Evolutionary conservation across 805 yeast genomes (phyloP).

Genomic region (Ogataea angusta): DNA sequence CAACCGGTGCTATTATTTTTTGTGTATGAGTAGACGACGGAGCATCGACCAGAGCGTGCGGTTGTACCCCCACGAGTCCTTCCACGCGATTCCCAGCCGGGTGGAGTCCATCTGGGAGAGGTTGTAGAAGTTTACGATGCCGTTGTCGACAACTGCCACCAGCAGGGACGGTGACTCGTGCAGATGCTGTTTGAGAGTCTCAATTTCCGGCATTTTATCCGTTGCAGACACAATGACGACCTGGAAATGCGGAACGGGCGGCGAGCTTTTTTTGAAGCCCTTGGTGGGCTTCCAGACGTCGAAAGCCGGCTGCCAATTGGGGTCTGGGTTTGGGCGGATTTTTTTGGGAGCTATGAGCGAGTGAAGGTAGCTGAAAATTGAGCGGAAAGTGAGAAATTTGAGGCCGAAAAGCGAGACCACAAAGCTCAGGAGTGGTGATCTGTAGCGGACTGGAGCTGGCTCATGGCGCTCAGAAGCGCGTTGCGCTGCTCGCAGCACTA

Average conservation of each 20-base stretch:
- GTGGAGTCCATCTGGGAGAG: conserved; percentile 47
- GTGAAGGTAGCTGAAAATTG: conserved; percentile 3
- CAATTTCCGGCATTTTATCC: conserved; percentile 44
- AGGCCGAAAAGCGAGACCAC: not conserved
- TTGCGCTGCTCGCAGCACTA: conserved; percentile 39
- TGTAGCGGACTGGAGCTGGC: conserved; percentile 66
- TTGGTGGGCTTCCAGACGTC: conserved; percentile 85
- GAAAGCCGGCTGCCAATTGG: conserved; percentile 37
- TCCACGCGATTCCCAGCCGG: conserved; percentile 28
- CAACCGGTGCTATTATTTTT: conserved; percentile 77
- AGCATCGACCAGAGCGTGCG: not conserved
- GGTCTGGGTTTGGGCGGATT: not conserved
- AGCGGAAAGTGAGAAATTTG: not conserved
- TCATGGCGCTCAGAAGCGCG: conserved; percentile 27
- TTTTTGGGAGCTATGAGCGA: not conserved
- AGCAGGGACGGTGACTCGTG: conserved; percentile 48
- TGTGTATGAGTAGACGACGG: conserved; percentile 6
- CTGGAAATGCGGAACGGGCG: conserved; percentile 74
- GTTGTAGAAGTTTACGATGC: conserved; percentile 65
- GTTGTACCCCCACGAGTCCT: conserved; percentile 14
- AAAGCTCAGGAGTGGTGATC: not conserved
- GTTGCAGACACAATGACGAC: conserved; percentile 54
- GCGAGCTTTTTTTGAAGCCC: conserved; percentile 63
- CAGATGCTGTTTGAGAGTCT: conserved; percentile 42
- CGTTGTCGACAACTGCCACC: conserved; percentile 72